Evolutionary conservation across 129 eudicot genomes (phyloP), one percentile per base, ranked within the genome.

Genomic region (Lactuca saligna): DNA sequence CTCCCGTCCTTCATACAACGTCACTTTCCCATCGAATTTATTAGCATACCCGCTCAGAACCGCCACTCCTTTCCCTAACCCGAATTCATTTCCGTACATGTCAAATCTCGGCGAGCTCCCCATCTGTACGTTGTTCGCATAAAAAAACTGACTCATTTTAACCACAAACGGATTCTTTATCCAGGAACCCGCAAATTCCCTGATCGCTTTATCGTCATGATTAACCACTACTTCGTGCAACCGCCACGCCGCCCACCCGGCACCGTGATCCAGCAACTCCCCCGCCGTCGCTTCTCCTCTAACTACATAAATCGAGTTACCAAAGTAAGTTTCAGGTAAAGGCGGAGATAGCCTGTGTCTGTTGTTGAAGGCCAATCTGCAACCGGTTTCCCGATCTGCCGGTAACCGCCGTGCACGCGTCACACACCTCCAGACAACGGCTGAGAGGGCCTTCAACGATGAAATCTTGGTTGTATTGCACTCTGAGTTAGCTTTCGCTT

Each of bases 21-120:
- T 61, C 5, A 78, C 80, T 60, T 74, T 78, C 61, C 89, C 89
- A 32, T 80, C 81, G 67, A 73, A 77, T 71, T 81, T 81, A 53
- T 81, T 61, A 1, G 71, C 90, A 14, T 66, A 75, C 4, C 90
- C 90, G 57, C 86, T 84, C 9, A 71, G 61, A 61, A 81, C n/a
- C 8, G 90, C 86, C 61, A 81, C 61, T 3, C 77, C 84, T 69
- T 78, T 85, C 17, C 90, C 90, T 48, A 81, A 15, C 34, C 90
- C 90, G 12, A 85, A 85, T 64, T 85, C 90, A 46, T 72, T 78
- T 7, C 86, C 86, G 20, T 85, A 85, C 82, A 81, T 68, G 5
- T 81, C 81, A 72, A 85, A 85, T 46, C 90, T 68, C 17, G 86
- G 90, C 7, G 84, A 85, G 14, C 75, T 78, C 7, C 80, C 86